Evolutionary conservation across 768 basidiomycete genomes (phyloP).

Genomic region (Lentinus brumalis): DNA sequence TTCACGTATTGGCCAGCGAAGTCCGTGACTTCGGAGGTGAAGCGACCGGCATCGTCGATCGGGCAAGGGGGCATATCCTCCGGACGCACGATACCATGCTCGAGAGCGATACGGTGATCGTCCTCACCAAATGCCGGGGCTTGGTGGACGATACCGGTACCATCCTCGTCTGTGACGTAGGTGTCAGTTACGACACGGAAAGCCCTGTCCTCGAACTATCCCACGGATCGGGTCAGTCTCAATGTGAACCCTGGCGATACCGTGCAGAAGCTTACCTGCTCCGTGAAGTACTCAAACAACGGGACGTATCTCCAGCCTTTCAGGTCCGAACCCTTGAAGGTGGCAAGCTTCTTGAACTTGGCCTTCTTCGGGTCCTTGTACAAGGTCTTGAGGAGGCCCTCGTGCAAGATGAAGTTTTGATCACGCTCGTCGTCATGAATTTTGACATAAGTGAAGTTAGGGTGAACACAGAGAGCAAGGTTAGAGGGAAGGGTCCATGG

Average conservation of each 20-base stretch:
- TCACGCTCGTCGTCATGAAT: slow-evolving; percentile 88
- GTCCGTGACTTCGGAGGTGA: slow-evolving; percentile 88
- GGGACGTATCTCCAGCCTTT: slow-evolving; percentile 96
- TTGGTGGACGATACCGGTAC: slow-evolving; percentile 99
- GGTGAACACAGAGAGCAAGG: slow-evolving; percentile 93
- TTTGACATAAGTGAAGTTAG: slow-evolving; percentile 94
- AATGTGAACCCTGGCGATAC: too few relatives aligned
- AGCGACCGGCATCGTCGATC: slow-evolving; percentile 85
- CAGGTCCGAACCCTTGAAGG: slow-evolving; percentile 90
- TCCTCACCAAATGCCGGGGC: slow-evolving; percentile 99
- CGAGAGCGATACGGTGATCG: slow-evolving; percentile 91
- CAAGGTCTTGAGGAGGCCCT: slow-evolving; percentile 79
- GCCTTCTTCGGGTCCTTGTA: slow-evolving; percentile 99
- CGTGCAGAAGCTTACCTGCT: slow-evolving; percentile 60
- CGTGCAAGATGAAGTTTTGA: slow-evolving; percentile 90
- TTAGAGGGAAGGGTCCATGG: slow-evolving; percentile 99
- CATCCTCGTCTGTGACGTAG: slow-evolving; percentile 91
- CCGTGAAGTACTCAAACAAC: slow-evolving; percentile 95
- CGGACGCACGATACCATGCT: slow-evolving; percentile 75
- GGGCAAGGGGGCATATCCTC: slow-evolving; percentile 98
- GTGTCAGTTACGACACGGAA: slow-evolving; percentile 89
- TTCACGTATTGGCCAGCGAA: slow-evolving; percentile 90
- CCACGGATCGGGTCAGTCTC: neutral
- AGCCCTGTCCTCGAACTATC: slow-evolving; percentile 85
- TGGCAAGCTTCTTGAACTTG: slow-evolving; percentile 88